Evolutionary conservation across 2,329 filamentous ascomycete genomes (phyloP), one percentile per base, ranked within the genome.

Genomic region (Aspergillus chevalieri): DNA sequence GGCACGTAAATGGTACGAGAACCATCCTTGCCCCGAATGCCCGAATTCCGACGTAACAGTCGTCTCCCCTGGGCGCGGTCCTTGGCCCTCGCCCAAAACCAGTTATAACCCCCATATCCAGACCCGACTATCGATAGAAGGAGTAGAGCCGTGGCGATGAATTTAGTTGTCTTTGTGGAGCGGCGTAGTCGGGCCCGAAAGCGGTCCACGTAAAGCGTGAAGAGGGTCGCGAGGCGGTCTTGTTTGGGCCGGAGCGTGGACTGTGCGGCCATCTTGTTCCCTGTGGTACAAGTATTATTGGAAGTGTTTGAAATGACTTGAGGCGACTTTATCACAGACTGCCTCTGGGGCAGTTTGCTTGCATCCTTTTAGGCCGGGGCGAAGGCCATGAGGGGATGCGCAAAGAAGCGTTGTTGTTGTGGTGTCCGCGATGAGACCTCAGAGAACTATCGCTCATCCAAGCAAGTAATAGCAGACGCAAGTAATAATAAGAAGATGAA

Each of bases 1-100:
- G 92, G 91, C 24, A 98, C 93, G 65, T 93, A 97, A 51, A 98
- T 93, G 12, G 90, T 95, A 48, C 93, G 81, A 44, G 89, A 92
- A 45, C 93, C 93, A 76, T 97, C 93, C 73, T 96, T 96, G 61
- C 92, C 89, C 70, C 87, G 83, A 54, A 97, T 77, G 62, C 90
- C 95, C 28, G 92, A 97, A 71, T 98, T 98, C 52, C 88, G 86
- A 50, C 93, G 83, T 55, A 97, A 75, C 47, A 98, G 78, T 56
- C 87, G 86, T 54, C 82, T 79, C 4, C 91, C 91, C 59, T 90
- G 86, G 60, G 93, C 90, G 57, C 82, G 84, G 70, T 97, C 92
- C 55, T 83, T 84, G 44, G 81, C 82, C 52, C 83, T 79, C 50
- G 78, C 82, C 63, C 79, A 84, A 80, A 88, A 92, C 81, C 86